Conservation (phyloP, 2,329 filamentous ascomycete genomes). For the Penicillium brasilianum region DNA sequence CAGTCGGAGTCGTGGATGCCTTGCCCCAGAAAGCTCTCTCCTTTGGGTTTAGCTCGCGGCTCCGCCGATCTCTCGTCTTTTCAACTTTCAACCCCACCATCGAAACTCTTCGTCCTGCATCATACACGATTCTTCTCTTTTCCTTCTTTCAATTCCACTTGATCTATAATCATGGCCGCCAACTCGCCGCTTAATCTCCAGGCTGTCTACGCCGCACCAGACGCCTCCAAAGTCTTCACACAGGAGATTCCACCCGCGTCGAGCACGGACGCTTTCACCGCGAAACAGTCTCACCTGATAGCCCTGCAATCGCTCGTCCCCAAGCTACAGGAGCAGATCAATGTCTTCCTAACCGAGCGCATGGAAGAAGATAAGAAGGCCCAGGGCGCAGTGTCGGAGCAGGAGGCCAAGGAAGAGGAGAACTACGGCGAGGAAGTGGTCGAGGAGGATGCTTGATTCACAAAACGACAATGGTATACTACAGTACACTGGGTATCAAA, state of each 20-base stretch:
- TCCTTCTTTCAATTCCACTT: background rate
- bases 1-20: slow-evolving; percentile 10
- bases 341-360: slow-evolving; percentile 63
- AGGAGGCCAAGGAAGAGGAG: slow-evolving; percentile 54
- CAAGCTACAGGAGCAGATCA: slow-evolving; percentile 62
- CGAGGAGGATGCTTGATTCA: slow-evolving; percentile 63
- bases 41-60: slow-evolving; percentile 23
- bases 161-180: slow-evolving; percentile 14
- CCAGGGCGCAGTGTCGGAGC: slow-evolving; percentile 44
- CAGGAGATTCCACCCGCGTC: slow-evolving; percentile 34
- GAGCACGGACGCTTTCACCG: slow-evolving; percentile 32
- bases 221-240: slow-evolving; percentile 39
- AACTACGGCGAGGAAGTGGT: slow-evolving; percentile 83
- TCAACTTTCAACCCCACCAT: slow-evolving; percentile 1
- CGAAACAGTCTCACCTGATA: slow-evolving; percentile 60
- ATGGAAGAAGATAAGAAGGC: slow-evolving; percentile 65
- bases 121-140: background rate
- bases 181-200: slow-evolving; percentile 21
- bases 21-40: slow-evolving; percentile 12
- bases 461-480: slow-evolving; percentile 33
- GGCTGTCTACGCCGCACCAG: slow-evolving; percentile 39
- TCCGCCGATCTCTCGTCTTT: slow-evolving; percentile 18
- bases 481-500: slow-evolving; percentile 46
- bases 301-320: slow-evolving; percentile 56
- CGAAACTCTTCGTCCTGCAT: slow-evolving; percentile 7